Base-by-base conservation (phyloP, 2,329 filamentous ascomycete genomes). In the Diaporthe citriasiana region DNA sequence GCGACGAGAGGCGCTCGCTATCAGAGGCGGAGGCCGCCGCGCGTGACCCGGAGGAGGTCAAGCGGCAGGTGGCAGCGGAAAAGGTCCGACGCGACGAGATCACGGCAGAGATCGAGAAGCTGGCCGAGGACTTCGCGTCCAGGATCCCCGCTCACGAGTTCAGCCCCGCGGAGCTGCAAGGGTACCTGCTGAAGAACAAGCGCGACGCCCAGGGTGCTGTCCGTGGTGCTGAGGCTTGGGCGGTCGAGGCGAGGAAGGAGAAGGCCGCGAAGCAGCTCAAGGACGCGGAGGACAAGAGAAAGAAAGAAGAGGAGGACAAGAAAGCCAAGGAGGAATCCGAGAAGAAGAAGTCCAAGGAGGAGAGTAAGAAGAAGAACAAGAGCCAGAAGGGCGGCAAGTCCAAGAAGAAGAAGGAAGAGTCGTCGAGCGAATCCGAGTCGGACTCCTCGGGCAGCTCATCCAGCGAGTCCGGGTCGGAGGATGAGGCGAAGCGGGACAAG, bases 141-240 rank as follows among this genome's bases (percentile, higher is more conserved):
- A 83, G 82, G 79, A 83, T 91, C n/a, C 90, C 90, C 0, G 83
- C 84, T 38, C 82, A 85, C 56, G 86, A 90, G 78, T 91, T 91
- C 78, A 89, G 87, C 70, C 90, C 89, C 0, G 90, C 90, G 8
- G 89, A 92, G 81, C 85, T 92, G 7, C 90, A 91, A 79, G 90
- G 90, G 7, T 87, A 87, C 72, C 83, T 92, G 65, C 83, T 92
- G 75, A 86, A 86, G 78, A 82, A 91, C 78, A 91, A 91, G 83
- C 85, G 85, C 13, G 81, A 85, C 72, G 87, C 89, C 0, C 82
- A 85, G 47, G 83, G 80, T 0, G 90, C 87, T 0, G 82, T 91
- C 5, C 84, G 82, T 10, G 83, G 81, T 3, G 82, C 85, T 0
- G 85, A 85, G 17, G 82, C 83, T 13, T 92, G 90, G 86, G 83